Conservation (phyloP, 176 grass and related monocot genomes). For the Oryza glumipatula region DNA sequence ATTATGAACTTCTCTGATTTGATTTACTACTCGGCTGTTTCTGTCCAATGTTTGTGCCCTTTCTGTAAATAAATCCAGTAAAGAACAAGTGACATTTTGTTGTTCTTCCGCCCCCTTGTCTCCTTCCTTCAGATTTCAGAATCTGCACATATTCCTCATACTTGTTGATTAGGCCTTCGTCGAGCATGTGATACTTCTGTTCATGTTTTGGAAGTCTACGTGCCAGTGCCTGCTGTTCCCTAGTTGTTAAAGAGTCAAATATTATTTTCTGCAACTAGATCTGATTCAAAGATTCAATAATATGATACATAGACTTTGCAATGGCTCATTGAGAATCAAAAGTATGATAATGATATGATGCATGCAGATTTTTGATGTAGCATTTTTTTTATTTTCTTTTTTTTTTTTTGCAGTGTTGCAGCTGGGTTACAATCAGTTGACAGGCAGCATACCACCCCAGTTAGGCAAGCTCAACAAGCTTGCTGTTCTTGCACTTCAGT, state of each 20-base stretch:
- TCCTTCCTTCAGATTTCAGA: background rate
- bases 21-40: slow-evolving; percentile 9
- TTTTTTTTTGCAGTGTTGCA: slow-evolving; percentile 68
- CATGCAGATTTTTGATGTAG: background rate
- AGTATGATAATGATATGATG: background rate
- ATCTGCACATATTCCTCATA: background rate
- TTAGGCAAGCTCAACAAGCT: slow-evolving; percentile 79
- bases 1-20: slow-evolving; percentile 19
- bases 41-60: background rate
- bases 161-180: slow-evolving; percentile 4
- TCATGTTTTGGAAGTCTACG: slow-evolving; percentile 17
- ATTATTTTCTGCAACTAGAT: background rate
- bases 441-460: slow-evolving; percentile 72
- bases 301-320: background rate
- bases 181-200: background rate
- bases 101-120: background rate
- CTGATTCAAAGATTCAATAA: background rate
- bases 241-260: background rate
- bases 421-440: slow-evolving; percentile 86
- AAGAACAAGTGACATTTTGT: background rate
- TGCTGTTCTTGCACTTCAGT: slow-evolving; percentile 76
- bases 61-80: background rate
- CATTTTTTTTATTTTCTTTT: background rate
- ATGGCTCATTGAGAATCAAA: background rate
- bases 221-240: background rate